phyloP scores from a whole-genome alignment of 306 rosid species.

The Myrica gale region DNA sequence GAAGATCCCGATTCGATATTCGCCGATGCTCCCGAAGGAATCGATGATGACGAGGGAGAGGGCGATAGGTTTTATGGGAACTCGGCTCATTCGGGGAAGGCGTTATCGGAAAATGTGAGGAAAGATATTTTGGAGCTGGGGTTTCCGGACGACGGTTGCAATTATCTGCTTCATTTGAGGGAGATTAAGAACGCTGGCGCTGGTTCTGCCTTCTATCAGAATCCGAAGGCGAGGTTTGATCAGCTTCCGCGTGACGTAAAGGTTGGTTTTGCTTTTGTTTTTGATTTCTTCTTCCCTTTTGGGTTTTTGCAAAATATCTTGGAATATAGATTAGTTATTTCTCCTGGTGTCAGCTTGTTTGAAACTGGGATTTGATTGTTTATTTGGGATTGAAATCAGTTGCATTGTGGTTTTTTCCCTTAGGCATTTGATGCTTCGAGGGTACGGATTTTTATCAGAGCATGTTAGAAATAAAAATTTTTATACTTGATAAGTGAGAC shows the following conservation, averaged over 20 bases:
- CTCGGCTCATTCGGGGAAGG: background rate
- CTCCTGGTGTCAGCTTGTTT: background rate
- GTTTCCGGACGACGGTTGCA: constrained; percentile 88
- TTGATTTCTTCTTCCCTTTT: background rate
- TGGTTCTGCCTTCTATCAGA: constrained; percentile 65
- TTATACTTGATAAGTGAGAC: too few species aligned
- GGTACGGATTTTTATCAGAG: too few species aligned
- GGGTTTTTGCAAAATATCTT: background rate
- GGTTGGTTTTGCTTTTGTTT: constrained; percentile 37
- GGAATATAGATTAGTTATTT: background rate
- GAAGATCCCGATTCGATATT: constrained; percentile 42
- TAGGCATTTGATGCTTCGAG: constrained; percentile 93
- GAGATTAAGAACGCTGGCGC: constrained; percentile 78
- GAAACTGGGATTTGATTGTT: background rate
- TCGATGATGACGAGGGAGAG: constrained; percentile 21
- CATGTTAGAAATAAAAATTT: too few species aligned
- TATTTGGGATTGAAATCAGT: background rate
- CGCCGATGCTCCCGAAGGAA: constrained; percentile 60
- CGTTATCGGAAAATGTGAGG: constrained; percentile 58
- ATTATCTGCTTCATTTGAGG: constrained; percentile 72
- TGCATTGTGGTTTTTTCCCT: constrained; percentile 18
- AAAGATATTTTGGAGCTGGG: constrained; percentile 81
- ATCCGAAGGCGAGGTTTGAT: constrained; percentile 67
- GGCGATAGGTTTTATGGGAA: constrained; percentile 15
- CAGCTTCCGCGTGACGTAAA: constrained; percentile 65